These are phyloP conservation scores for Fomitopsis serialis DNA, from an alignment of 768 basidiomycete species.

Conservation along the genomic window DNA sequence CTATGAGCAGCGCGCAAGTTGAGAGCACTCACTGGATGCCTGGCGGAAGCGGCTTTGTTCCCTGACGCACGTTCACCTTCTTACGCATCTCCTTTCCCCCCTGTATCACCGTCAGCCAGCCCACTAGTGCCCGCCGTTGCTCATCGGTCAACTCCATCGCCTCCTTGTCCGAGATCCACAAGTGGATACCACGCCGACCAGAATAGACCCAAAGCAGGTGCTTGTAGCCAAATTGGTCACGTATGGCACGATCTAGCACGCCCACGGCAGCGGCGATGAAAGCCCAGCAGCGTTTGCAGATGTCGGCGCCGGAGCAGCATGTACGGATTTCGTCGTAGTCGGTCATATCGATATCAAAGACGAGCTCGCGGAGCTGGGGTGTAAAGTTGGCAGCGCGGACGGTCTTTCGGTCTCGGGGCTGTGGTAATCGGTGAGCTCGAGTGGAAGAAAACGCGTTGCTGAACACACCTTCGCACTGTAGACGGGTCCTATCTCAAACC, in stretches of 20 bases:
- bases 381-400: conserved; percentile 62
- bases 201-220: conserved; percentile 98
- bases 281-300: conserved; percentile 91
- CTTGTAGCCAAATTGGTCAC: conserved; percentile 87
- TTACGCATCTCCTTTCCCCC: conserved; percentile 78
- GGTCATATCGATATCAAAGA: conserved; percentile 99
- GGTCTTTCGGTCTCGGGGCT: conserved; percentile 91
- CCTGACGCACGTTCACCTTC: conserved; percentile 68
- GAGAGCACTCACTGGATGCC: conserved; percentile 47
- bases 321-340: conserved; percentile 96
- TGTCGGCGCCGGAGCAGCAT: conserved; percentile 87
- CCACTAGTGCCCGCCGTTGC: conserved; percentile 81
- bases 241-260: conserved; percentile 72
- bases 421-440: conserved; percentile 5
- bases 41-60: conserved; percentile 55
- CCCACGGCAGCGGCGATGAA: conserved; percentile 92
- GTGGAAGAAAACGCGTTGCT: neutral
- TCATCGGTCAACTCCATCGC: conserved; percentile 92
- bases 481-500: conserved; percentile 96
- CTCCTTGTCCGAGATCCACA: conserved; percentile 90
- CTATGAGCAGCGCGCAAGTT: neutral
- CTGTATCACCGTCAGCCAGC: conserved; percentile 78
- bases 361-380: conserved; percentile 83
- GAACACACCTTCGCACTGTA: conserved; percentile 79
- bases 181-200: conserved; percentile 95